These are phyloP conservation scores for Scenedesmus sp. DNA, from an alignment of 163 green algal species.

Conservation along the genomic window DNA sequence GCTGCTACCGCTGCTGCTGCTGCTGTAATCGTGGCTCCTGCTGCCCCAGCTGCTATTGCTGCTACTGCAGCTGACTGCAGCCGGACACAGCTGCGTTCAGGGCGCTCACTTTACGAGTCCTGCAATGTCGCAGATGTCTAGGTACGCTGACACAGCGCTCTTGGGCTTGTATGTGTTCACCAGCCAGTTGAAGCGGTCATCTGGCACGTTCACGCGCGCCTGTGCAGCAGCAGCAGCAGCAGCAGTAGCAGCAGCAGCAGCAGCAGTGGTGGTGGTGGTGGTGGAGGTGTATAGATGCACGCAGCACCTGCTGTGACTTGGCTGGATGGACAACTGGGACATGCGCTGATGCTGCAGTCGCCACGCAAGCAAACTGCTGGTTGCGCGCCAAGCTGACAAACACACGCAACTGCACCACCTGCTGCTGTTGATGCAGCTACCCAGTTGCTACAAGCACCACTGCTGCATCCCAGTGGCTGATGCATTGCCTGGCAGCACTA, in stretches of 20 bases:
- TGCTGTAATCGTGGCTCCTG: not conserved
- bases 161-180: constrained; percentile 70
- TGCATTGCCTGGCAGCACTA: not conserved
- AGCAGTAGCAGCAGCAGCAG: not conserved
- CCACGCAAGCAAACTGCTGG: too few species aligned
- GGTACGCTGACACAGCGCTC: constrained; percentile 87
- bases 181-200: constrained; percentile 97
- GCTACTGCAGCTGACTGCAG: not conserved
- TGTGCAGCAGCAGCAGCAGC: not conserved
- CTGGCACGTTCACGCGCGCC: constrained; percentile 79
- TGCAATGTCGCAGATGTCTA: constrained; percentile 98
- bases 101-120: constrained; percentile 91
- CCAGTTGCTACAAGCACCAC: not conserved
- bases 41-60: not conserved
- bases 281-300: not conserved
- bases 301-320: not conserved
- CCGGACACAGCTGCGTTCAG: not conserved
- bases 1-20: not conserved
- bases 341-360: not conserved
- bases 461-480: not conserved
- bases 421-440: too few species aligned
- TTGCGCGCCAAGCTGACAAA: too few species aligned
- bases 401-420: too few species aligned
- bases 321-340: too few species aligned
- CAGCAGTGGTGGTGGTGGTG: too few species aligned